Evolutionary conservation across 2,329 filamentous ascomycete genomes (phyloP).

Genomic region (Aspergillus fumigatiaffinis): DNA sequence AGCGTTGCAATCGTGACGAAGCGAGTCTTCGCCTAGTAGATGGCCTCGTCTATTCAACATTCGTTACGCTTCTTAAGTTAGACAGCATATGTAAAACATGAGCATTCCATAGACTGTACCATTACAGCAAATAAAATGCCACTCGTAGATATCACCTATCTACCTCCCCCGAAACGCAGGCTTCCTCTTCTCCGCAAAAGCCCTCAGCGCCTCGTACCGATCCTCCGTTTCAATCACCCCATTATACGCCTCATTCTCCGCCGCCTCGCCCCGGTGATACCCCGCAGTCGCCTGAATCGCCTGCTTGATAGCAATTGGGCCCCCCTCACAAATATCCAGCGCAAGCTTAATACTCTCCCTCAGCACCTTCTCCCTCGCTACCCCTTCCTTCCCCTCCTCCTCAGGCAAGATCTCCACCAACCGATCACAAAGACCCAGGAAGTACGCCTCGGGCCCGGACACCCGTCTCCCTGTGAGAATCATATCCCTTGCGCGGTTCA

Average conservation of each 20-base stretch:
- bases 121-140: too few species aligned
- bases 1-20: too few species aligned
- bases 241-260: constrained; percentile 86
- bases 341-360: constrained; percentile 75
- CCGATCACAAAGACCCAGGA: constrained; percentile 84
- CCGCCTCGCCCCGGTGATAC: constrained; percentile 61
- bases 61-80: too few species aligned
- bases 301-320: constrained; percentile 75
- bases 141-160: too few species aligned
- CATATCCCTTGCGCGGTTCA: constrained; percentile 78
- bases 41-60: background rate
- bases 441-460: constrained; percentile 79
- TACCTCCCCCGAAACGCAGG: constrained; percentile 61
- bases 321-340: constrained; percentile 82
- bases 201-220: constrained; percentile 78
- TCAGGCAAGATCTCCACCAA: constrained; percentile 71
- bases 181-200: constrained; percentile 75
- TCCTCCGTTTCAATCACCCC: constrained; percentile 80
- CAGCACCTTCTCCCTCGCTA: constrained; percentile 65
- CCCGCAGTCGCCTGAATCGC: constrained; percentile 73
- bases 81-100: too few species aligned
- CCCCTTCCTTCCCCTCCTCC: constrained; percentile 49
- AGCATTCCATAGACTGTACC: background rate
- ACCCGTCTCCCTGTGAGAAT: constrained; percentile 88
- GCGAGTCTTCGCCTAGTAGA: background rate